Base-by-base conservation (phyloP, 495 filamentous ascomycete genomes). In the Tetracladium marchalianum region DNA sequence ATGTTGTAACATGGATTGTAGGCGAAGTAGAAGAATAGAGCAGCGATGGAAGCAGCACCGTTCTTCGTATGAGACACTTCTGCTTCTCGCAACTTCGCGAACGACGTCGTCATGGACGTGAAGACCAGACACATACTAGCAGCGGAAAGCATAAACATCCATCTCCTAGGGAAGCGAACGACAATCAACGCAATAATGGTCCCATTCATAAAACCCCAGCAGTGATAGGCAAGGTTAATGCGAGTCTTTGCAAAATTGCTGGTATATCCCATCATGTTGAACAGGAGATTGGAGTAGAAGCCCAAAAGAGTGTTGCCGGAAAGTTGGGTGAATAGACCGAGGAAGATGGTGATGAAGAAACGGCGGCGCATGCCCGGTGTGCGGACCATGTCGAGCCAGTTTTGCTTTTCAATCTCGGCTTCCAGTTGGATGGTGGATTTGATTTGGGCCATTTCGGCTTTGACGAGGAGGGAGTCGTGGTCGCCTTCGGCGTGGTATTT, bases 1-100 rank as follows among this genome's bases (percentile, higher is more conserved):
- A 83, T 67, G 51, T 81, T 83, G 49, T 83, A 83, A 50, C 72
- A 75, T 2, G 78, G 80, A 1, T 69, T 71, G 54, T 82, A 84
- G 19, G 66, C 62, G 51, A 79, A 84, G 49, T 80, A 79, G 49
- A 79, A 81, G 64, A 82, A 76, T 41, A 82, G 59, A 8, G 73
- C 75, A 18, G 73, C 52, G 15, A 65, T 66, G 10, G 70, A 70
- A 11, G 75, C 68, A 0, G 66, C 59, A 0, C 64, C 50, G 31
- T 59, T 46, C 7, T n/a, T 32, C 2, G 18, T 22, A 35, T 39
- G 31, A 22, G 37, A 31, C 12, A 11, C 54, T 35, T 66, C 60
- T 1, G 62, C 65, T 36, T 64, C 61, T n/a, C 73, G 64, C 43
- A 68, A 69, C 55, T 73, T 61, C 57, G 80, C 67, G 3, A 46